A percentile compares a stretch with the other conserved stretches of the same genome.
These are phyloP conservation scores for Periglandula ipomoeae DNA, from an alignment of 2,329 filamentous ascomycete genomes.

Conservation along the genomic window DNA sequence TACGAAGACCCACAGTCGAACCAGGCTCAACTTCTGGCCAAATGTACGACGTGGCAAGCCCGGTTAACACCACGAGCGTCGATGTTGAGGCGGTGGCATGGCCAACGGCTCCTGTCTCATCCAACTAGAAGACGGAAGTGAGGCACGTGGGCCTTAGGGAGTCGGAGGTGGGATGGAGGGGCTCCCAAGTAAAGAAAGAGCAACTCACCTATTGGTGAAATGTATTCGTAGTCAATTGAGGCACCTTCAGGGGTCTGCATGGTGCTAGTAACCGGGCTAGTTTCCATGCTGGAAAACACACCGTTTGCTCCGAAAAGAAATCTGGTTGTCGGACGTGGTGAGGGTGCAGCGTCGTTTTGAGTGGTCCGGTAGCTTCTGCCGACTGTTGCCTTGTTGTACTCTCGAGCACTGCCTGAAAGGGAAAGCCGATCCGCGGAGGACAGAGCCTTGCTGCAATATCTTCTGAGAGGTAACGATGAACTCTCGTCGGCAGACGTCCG, in stretches of 20 bases:
- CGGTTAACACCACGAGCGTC: neutral
- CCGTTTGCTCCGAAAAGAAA: neutral
- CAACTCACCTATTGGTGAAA: slow-evolving; percentile 47
- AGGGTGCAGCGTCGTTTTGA: neutral
- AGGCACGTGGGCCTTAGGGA: slow-evolving; percentile 31
- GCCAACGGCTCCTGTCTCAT: neutral
- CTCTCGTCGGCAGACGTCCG: neutral
- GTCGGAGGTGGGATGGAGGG: neutral
- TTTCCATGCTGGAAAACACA: slow-evolving; percentile 25
- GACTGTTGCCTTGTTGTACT: neutral
- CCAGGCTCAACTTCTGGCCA: neutral
- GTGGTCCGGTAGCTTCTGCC: neutral
- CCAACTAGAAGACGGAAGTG: slow-evolving; percentile 30
- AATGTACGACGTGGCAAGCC: neutral
- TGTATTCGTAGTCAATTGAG: slow-evolving; percentile 33
- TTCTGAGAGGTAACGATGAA: neutral
- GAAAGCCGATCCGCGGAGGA: slow-evolving; percentile 18
- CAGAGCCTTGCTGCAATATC: neutral
- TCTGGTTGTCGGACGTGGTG: neutral
- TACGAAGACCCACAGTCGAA: neutral
- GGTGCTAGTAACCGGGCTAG: slow-evolving; percentile 20
- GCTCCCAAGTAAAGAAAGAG: neutral
- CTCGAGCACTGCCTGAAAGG: slow-evolving; percentile 9
- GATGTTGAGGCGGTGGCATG: neutral
- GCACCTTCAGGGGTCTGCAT: slow-evolving; percentile 36